phyloP scores from a whole-genome alignment of 2,329 filamentous ascomycete species.

The Alternaria conjuncta region DNA sequence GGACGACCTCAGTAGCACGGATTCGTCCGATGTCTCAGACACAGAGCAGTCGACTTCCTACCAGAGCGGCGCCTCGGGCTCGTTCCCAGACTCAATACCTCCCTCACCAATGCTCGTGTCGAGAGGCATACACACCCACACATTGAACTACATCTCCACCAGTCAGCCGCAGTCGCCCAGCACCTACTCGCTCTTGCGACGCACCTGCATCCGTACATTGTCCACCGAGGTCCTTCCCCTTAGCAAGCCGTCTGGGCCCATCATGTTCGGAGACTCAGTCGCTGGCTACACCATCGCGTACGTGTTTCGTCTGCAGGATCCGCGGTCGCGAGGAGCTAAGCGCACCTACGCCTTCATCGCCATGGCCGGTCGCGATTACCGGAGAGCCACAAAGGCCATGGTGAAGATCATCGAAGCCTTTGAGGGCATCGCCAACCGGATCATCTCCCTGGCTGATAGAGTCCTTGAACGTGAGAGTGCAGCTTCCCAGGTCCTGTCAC shows the following conservation, averaged over 20 bases:
- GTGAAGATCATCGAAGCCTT: conserved; percentile 55
- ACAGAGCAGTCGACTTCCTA: conserved; percentile 48
- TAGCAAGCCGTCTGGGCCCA: conserved; percentile 62
- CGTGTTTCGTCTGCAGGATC: conserved; percentile 64
- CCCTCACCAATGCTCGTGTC: conserved; percentile 53
- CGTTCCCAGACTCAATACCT: conserved; percentile 44
- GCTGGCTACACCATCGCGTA: conserved; percentile 66
- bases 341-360: conserved; percentile 65
- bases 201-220: conserved; percentile 64
- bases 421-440: conserved; percentile 60
- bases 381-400: conserved; percentile 53
- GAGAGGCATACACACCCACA: conserved; percentile 58
- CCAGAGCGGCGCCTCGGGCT: conserved; percentile 37
- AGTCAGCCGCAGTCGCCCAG: conserved; percentile 61
- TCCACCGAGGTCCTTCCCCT: conserved; percentile 64
- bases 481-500: conserved; percentile 25
- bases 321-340: conserved; percentile 62
- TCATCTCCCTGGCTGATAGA: conserved; percentile 53
- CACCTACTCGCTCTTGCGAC: conserved; percentile 62
- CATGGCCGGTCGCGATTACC: conserved; percentile 63
- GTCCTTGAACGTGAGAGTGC: conserved; percentile 47
- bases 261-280: conserved; percentile 63
- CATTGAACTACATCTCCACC: conserved; percentile 64
- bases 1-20: conserved; percentile 42
- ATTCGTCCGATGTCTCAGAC: conserved; percentile 47